Evolutionary conservation across 768 basidiomycete species (phyloP).

Genomic region (Termitomyces eurrhizus): DNA sequence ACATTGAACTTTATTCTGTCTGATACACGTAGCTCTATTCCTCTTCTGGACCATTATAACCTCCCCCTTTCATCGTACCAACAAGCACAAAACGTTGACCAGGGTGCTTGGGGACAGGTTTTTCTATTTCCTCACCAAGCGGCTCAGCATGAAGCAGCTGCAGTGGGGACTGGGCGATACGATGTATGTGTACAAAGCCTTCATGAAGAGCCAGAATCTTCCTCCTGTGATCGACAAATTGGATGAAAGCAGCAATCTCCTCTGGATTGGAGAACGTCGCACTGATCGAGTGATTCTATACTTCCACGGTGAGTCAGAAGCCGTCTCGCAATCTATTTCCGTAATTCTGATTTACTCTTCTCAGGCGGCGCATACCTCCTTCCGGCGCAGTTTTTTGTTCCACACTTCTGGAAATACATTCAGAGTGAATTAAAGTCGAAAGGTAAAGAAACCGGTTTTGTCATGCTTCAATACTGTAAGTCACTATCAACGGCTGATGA

Average conservation of each 20-base stretch:
- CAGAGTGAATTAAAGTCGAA: conserved; percentile 12
- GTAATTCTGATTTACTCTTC: neutral
- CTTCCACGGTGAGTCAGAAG: conserved; percentile 24
- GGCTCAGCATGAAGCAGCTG: conserved; percentile 21
- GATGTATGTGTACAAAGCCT: conserved; percentile 18
- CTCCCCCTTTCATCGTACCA: conserved; percentile 20
- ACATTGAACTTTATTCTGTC: neutral
- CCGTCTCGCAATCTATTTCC: neutral
- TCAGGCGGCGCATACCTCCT: conserved; percentile 27
- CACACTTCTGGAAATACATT: conserved; percentile 22
- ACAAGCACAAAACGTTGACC: conserved; percentile 20
- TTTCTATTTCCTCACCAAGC: conserved; percentile 11
- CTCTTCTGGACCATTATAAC: conserved; percentile 20
- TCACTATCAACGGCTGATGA: neutral
- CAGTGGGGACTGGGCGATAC: conserved; percentile 22
- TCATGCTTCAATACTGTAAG: conserved; percentile 23
- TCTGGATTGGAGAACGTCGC: conserved; percentile 31
- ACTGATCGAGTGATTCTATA: conserved; percentile 30
- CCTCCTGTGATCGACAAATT: conserved; percentile 23
- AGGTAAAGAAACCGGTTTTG: conserved; percentile 19
- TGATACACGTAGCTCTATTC: conserved; percentile 13
- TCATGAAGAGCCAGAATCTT: conserved; percentile 19
- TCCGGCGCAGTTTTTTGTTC: conserved; percentile 17
- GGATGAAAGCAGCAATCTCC: conserved; percentile 22
- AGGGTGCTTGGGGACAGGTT: conserved; percentile 18